Percentiles rank a stretch among this genome's conserved stretches.
Evolutionary conservation across 2,329 filamentous ascomycete species (phyloP).

Genomic region (Trichoderma harzianum): DNA sequence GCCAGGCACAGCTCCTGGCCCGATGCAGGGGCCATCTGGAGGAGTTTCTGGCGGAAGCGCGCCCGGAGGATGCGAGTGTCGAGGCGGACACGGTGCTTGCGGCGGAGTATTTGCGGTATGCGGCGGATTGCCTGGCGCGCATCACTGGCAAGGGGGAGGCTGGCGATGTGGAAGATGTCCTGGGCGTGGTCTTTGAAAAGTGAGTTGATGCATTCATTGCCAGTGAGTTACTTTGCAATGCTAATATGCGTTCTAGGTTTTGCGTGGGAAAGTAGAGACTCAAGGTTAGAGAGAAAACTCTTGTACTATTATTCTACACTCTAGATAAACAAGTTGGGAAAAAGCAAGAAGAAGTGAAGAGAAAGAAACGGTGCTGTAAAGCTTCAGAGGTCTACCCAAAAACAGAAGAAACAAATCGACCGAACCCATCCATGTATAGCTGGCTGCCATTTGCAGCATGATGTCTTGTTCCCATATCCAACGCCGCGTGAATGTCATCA

Average conservation of each 20-base stretch:
- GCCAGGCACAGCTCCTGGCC: constrained; percentile 77
- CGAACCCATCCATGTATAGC: constrained; percentile 1
- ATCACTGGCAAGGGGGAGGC: constrained; percentile 84
- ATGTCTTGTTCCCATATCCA: neutral
- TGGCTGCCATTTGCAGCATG: constrained; percentile 8
- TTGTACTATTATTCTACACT: constrained; percentile 17
- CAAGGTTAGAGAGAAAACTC: neutral
- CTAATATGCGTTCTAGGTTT: constrained; percentile 34
- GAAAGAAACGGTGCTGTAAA: constrained; percentile 10
- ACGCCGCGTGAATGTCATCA: constrained; percentile 13
- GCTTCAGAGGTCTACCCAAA: neutral
- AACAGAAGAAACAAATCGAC: neutral
- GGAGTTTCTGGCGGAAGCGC: constrained; percentile 64
- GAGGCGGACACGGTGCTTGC: constrained; percentile 84
- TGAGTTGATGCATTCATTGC: constrained; percentile 46
- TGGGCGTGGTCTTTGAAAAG: constrained; percentile 98
- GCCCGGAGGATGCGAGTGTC: constrained; percentile 29
- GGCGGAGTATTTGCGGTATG: constrained; percentile 81
- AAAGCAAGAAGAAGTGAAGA: constrained; percentile 19
- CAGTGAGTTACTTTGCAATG: neutral
- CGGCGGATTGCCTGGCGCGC: constrained; percentile 73
- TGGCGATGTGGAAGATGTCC: constrained; percentile 89
- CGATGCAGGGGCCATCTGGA: constrained; percentile 70
- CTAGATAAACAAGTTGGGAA: neutral
- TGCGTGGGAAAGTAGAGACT: constrained; percentile 44